A percentile compares a stretch with the other conserved stretches of the same genome.
Evolutionary conservation across 768 basidiomycete genomes (phyloP).

Genomic region (Rhodotorula paludigena): DNA sequence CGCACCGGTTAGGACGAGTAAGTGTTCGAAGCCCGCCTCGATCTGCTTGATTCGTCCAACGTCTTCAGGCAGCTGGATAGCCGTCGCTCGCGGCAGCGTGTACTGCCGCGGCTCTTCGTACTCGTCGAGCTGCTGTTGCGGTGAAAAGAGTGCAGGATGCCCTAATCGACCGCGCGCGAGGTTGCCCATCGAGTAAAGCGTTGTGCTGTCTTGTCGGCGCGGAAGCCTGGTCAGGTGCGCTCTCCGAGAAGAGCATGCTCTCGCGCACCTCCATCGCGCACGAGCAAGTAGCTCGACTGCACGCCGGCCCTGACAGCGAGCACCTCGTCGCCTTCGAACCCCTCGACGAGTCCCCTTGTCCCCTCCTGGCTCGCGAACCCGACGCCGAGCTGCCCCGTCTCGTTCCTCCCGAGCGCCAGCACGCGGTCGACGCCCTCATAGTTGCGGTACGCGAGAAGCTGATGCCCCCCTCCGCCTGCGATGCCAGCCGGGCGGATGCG

Average conservation of each 20-base stretch:
- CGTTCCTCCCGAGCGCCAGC: conserved; percentile 32
- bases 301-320: neutral
- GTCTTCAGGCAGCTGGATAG: neutral
- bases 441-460: conserved; percentile 17
- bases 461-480: conserved; percentile 13
- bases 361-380: conserved; percentile 33
- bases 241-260: neutral
- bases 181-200: conserved; percentile 23
- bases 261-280: conserved; percentile 9
- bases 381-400: conserved; percentile 24
- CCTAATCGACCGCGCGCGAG: conserved; percentile 25
- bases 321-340: conserved; percentile 30
- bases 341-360: conserved; percentile 33
- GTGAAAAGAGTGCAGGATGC: conserved; percentile 6
- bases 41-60: conserved; percentile 10
- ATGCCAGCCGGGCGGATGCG: neutral
- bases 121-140: neutral
- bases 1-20: conserved; percentile 32
- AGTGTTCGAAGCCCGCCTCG: conserved; percentile 30
- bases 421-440: conserved; percentile 13
- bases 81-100: conserved; percentile 9
- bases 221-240: neutral
- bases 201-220: conserved; percentile 11
- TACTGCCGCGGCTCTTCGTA: conserved; percentile 14
- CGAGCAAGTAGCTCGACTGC: conserved; percentile 25